Evolutionary conservation across 352 stramenopile species (phyloP).

Genomic region (Pythium pyrilobum): DNA sequence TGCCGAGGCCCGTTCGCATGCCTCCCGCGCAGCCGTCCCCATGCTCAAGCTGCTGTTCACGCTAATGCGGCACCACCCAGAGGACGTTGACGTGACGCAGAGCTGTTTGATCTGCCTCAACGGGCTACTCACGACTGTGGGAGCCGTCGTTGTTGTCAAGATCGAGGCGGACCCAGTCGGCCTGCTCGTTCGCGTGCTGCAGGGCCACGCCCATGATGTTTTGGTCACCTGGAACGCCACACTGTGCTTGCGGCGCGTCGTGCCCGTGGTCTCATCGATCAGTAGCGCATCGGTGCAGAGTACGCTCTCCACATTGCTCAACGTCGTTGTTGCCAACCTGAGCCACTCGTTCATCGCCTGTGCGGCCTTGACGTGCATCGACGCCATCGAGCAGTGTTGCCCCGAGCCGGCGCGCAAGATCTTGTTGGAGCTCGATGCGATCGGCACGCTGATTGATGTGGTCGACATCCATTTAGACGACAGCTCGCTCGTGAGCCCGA

Average conservation of each 20-base stretch:
- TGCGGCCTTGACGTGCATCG: not conserved
- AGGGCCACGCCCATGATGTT: slow-evolving; percentile 12
- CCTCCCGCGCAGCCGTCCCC: not conserved
- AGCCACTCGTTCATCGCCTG: slow-evolving; percentile 14
- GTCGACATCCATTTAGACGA: slow-evolving; percentile 2
- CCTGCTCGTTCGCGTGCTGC: slow-evolving; percentile 1
- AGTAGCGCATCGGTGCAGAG: not conserved
- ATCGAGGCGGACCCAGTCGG: not conserved
- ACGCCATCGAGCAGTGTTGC: slow-evolving; percentile 2
- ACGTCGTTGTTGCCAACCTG: slow-evolving; percentile 1
- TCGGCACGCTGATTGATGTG: not conserved
- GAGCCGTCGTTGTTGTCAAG: not conserved
- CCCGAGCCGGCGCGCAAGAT: not conserved
- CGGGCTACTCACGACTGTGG: not conserved
- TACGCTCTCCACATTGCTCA: not conserved
- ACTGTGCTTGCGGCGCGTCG: slow-evolving; percentile 1
- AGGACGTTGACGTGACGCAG: slow-evolving; percentile 19
- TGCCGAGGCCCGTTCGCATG: not conserved
- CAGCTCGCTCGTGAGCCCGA: not conserved
- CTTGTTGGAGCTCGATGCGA: slow-evolving; percentile 6
- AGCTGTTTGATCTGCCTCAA: slow-evolving; percentile 11
- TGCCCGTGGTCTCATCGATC: not conserved
- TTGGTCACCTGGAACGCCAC: slow-evolving; percentile 2
- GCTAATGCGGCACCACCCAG: slow-evolving; percentile 10
- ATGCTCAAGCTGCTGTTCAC: slow-evolving; percentile 3